Base-by-base conservation (phyloP, 768 basidiomycete genomes). In the Kwoniella bestiolae region DNA sequence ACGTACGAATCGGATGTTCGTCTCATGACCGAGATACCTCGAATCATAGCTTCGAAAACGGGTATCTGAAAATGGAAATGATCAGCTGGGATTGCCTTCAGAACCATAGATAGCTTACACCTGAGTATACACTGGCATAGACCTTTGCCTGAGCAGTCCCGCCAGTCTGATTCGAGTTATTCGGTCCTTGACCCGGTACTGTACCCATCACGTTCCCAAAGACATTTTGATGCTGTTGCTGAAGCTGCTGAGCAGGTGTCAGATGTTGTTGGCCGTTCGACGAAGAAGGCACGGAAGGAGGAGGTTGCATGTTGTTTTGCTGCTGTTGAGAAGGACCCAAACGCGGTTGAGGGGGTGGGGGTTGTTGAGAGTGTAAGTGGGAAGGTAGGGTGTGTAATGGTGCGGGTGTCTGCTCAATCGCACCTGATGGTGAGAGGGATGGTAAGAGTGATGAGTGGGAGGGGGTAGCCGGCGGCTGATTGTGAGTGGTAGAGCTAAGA, bases 1-100 rank as follows among this genome's bases (percentile, higher is more conserved):
- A 65, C 64, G 57, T 44, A 98, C 74, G 92, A 93, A 82, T 98
- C 96, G 57, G 87, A 87, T 75, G 94, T 88, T 78, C 96, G 85
- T 57, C 95, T 88, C 96, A 99, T 99, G 72, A 99, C 95, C 1
- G 95, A 95, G 78, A 97, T 97, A 41, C 94, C 94, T 75, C 95
- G 87, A 71, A 96, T 90, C 92, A 97, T 96, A 77, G 93, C 95
- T 82, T 98, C 94, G 82, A 93, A 95, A 25, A 98, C 94, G 88
- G 95, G 80, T 18, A 80, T 74, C 78, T 80, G 51, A 18, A 14
- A 51, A 2, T 12, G 5, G 18, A 51, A 25, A 32, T 11, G 28
- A 18, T 56, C 23, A 61, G 56, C 26, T 16, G 12, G 21, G 3
- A 1, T 31, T 14, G 21, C 51, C 46, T n/a, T 35, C 18, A 0